Evolutionary conservation across 139 green algal genomes (phyloP), one percentile per base, ranked within the genome.

Genomic region (Volvox reticuliferus): DNA sequence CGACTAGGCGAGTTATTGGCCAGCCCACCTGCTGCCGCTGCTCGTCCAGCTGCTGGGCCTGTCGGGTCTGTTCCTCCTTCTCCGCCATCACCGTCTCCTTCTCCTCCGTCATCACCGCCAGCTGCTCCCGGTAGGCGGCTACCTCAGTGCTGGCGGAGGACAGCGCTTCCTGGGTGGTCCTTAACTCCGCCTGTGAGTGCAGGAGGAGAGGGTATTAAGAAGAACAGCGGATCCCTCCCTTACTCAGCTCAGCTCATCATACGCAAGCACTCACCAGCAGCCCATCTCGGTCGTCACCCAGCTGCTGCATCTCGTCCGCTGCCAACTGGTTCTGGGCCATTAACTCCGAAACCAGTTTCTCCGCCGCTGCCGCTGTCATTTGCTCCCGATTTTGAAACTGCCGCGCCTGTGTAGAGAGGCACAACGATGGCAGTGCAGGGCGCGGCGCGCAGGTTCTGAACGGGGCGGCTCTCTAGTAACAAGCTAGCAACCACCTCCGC

Each of bases 251-350:
- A 30, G 5, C 16, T 73, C 33, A 18, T 30, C 35, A 21, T 36
- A 55, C 78, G 37, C 77, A 35, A 35, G 20, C 37, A 12, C 80
- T 62, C 28, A 87, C 80, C 80, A 68, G 17, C 55, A 87, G 80
- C 13, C 28, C 61, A 30, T 88, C 82, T 30, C 62, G 82, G 50
- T 79, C 33, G 33, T 88, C 67, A 67, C 17, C 33, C 83, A 88
- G 83, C 67, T 22, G 83, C 83, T 79, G 65, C 35, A 79, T 80
- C 83, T 79, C 83, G 22, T 88, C 83, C 65, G 65, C 21, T 2
- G 67, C 71, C 85, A 33, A 68, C 85, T 89, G 85, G 85, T 83
- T 89, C 44, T 83, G 71, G 0, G 13, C 71, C 85, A 89, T 82
- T 50, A 89, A 37, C 44, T 89, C 85, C 33, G 35, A n/a, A 33